Evolutionary conservation across 2,329 filamentous ascomycete genomes (phyloP).

Genomic region (Falciphora oryzae): DNA sequence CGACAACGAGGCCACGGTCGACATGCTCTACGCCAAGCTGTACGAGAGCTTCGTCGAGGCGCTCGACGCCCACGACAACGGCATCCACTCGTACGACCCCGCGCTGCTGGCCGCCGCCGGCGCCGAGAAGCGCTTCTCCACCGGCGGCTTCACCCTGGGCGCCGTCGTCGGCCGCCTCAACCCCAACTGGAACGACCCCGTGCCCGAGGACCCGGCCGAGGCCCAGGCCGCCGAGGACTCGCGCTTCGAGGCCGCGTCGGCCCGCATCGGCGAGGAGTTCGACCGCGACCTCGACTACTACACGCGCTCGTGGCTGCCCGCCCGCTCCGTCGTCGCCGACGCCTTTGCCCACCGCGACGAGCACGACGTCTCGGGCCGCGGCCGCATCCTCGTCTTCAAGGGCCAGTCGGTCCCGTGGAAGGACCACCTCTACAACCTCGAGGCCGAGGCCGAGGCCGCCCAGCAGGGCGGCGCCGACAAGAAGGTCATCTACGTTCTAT

Average conservation of each 20-base stretch:
- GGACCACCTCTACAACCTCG: conserved; percentile 87
- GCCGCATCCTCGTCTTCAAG: conserved; percentile 76
- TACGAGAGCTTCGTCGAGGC: conserved; percentile 94
- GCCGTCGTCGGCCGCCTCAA: conserved; percentile 79
- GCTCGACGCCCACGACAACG: conserved; percentile 96
- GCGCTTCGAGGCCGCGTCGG: conserved; percentile 71
- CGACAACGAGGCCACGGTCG: conserved; percentile 60
- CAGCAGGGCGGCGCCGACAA: conserved; percentile 16
- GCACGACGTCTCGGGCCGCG: conserved; percentile 56
- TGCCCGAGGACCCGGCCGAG: conserved; percentile 44
- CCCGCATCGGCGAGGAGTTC: conserved; percentile 82
- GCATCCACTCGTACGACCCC: conserved; percentile 76
- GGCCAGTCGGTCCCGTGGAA: conserved; percentile 84
- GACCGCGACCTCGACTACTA: conserved; percentile 73
- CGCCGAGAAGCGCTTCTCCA: conserved; percentile 74
- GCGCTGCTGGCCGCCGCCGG: conserved; percentile 62
- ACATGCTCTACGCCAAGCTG: conserved; percentile 76
- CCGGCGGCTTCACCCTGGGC: conserved; percentile 77
- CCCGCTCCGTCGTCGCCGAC: conserved; percentile 68
- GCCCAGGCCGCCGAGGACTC: conserved; percentile 73
- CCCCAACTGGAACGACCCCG: conserved; percentile 68
- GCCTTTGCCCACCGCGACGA: conserved; percentile 66
- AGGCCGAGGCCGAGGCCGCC: conserved; percentile 43
- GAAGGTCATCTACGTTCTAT: conserved; percentile 79
- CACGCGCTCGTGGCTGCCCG: conserved; percentile 75